Percentiles rank a stretch among this genome's conserved stretches.
These are phyloP conservation scores for Sporisorium graminicola DNA, from an alignment of 1,284 basidiomycete species.

Conservation along the genomic window DNA sequence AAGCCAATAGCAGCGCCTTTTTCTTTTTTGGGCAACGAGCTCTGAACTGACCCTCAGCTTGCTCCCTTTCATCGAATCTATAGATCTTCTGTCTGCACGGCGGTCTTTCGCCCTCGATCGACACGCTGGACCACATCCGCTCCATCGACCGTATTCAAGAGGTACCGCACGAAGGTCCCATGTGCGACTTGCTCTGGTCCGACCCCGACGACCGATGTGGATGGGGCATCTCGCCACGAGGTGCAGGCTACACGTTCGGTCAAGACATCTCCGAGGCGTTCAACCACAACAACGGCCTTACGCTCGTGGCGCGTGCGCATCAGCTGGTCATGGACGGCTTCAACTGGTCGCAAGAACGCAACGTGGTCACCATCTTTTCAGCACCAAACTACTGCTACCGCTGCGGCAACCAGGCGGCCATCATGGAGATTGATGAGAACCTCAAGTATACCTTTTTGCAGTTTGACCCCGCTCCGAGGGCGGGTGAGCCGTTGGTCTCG, in stretches of 20 bases:
- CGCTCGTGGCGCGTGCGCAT: constrained; percentile 78
- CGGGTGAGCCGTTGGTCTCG: constrained; percentile 97
- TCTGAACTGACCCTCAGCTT: background rate
- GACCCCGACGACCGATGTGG: constrained; percentile 99
- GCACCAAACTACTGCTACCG: constrained; percentile 92
- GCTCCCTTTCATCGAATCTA: background rate
- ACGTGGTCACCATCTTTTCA: constrained; percentile 99
- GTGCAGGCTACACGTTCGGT: constrained; percentile 98
- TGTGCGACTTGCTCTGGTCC: constrained; percentile 99
- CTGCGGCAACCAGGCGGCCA: constrained; percentile 99
- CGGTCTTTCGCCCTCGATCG: constrained; percentile 97
- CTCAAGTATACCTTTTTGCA: constrained; percentile 96
- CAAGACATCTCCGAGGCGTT: constrained; percentile 98
- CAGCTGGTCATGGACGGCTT: constrained; percentile 94
- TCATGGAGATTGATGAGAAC: constrained; percentile 99
- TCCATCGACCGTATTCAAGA: constrained; percentile 98
- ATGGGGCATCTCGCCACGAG: constrained; percentile 99
- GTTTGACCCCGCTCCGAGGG: constrained; percentile 98
- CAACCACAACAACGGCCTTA: constrained; percentile 99
- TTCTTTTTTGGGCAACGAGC: no score
- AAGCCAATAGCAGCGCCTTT: background rate
- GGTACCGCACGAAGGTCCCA: constrained; percentile 98
- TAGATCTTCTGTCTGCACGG: constrained; percentile 99
- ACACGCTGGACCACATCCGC: constrained; percentile 98
- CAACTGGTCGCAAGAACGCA: constrained; percentile 98